Conservation (phyloP, 75 land plant species). For the Pinus taeda region DNA sequence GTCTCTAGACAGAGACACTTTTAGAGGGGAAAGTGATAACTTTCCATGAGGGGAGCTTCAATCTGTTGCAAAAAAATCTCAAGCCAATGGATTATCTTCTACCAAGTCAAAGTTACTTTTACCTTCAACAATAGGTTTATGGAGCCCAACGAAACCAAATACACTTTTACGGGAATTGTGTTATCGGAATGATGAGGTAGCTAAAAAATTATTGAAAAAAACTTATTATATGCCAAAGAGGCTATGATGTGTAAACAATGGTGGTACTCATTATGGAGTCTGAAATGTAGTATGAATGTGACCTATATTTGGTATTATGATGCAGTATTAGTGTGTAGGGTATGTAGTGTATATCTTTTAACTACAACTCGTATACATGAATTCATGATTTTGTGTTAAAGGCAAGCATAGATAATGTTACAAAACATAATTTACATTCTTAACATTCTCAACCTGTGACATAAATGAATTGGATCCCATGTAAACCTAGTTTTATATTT, state of each 20-base stretch:
- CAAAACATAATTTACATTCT: not conserved
- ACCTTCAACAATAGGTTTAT: slow-evolving; percentile 74
- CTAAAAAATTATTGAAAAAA: slow-evolving; percentile 88
- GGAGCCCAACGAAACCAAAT: slow-evolving; percentile 87
- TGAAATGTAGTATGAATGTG: not conserved
- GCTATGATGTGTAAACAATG: slow-evolving; percentile 12
- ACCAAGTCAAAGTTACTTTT: slow-evolving; percentile 64
- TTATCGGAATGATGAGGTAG: slow-evolving; percentile 73
- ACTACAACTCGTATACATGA: not conserved
- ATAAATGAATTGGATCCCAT: slow-evolving; percentile 1
- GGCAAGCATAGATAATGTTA: not conserved
- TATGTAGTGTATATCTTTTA: not conserved
- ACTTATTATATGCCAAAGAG: slow-evolving; percentile 81
- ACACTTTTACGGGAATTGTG: slow-evolving; percentile 83
- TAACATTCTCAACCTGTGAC: not conserved
- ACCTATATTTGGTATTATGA: not conserved
- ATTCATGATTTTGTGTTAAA: not conserved
- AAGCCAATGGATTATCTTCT: slow-evolving; percentile 41
- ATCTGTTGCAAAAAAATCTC: slow-evolving; percentile 31
- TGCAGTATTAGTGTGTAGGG: not conserved
- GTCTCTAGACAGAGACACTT: slow-evolving; percentile 40
- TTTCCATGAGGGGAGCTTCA: slow-evolving; percentile 37
- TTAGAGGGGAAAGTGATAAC: slow-evolving; percentile 64
- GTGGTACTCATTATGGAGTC: not conserved
- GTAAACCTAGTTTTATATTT: not conserved